Percentiles rank a stretch among this genome's conserved stretches.
These are phyloP conservation scores for Penicillium diatomitis DNA, from an alignment of 495 filamentous ascomycete genomes.

Conservation along the genomic window DNA sequence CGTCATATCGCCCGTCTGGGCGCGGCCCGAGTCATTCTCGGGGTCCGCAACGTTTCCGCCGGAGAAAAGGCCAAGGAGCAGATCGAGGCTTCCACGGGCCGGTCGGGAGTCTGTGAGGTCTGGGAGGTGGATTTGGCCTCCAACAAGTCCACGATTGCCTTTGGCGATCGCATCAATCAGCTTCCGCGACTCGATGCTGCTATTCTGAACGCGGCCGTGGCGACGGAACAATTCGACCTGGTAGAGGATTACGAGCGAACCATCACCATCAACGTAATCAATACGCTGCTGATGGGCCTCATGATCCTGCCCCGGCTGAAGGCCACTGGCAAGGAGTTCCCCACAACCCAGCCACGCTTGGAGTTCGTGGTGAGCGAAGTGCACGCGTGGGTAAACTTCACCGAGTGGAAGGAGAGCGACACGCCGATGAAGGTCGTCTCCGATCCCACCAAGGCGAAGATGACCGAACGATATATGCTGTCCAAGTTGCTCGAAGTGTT, in stretches of 20 bases:
- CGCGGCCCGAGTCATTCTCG: constrained; percentile 43
- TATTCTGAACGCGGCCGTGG: constrained; percentile 39
- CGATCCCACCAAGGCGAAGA: constrained; percentile 18
- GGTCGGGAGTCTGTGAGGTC: constrained; percentile 36
- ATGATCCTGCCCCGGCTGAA: constrained; percentile 36
- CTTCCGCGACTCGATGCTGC: constrained; percentile 32
- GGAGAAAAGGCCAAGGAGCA: constrained; percentile 33
- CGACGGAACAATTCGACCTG: constrained; percentile 11
- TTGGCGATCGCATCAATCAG: constrained; percentile 28
- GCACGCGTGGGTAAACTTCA: constrained; percentile 24
- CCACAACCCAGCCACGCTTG: constrained; percentile 15
- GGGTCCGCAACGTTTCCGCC: constrained; percentile 39
- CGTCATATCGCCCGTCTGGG: constrained; percentile 37
- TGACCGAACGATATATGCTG: constrained; percentile 31
- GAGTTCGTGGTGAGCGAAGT: constrained; percentile 32
- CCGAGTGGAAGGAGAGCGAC: constrained; percentile 21
- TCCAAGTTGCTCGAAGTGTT: constrained; percentile 47
- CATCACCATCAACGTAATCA: constrained; percentile 48
- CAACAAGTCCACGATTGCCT: constrained; percentile 25
- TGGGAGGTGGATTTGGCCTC: constrained; percentile 48
- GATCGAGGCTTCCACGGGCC: constrained; percentile 22
- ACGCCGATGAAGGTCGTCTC: constrained; percentile 25
- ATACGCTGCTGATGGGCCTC: constrained; percentile 35
- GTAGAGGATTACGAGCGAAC: constrained; percentile 36
- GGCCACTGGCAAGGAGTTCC: constrained; percentile 16